Evolutionary conservation across 192 early-diverging fungal genomes (phyloP).

Genomic region (Cladochytrium replicatum): DNA sequence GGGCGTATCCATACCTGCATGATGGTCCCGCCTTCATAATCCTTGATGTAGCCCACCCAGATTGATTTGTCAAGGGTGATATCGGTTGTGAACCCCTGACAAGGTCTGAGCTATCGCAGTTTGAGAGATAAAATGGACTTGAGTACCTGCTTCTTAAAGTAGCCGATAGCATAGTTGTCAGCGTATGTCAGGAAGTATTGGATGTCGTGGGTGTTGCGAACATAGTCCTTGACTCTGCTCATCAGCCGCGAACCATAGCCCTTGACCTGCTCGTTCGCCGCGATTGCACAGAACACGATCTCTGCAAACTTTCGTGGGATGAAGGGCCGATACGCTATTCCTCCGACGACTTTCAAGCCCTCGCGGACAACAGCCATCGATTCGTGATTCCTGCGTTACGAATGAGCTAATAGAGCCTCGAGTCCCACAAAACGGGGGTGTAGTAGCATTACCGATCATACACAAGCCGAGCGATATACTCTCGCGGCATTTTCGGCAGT

Average conservation of each 20-base stretch:
- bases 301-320: conserved; percentile 82
- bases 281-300: conserved; percentile 97
- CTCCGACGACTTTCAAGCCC: conserved; percentile 73
- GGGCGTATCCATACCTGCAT: conserved; percentile 57
- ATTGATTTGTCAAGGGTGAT: conserved; percentile 84
- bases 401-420: not conserved
- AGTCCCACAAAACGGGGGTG: not conserved
- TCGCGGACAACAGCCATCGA: conserved; percentile 69
- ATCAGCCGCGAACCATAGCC: conserved; percentile 96
- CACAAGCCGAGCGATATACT: conserved; percentile 93
- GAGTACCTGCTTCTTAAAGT: conserved; percentile 87
- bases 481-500: conserved; percentile 97
- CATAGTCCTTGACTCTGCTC: conserved; percentile 93
- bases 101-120: not conserved
- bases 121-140: not conserved
- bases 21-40: conserved; percentile 96
- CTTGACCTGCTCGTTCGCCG: conserved; percentile 84
- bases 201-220: conserved; percentile 58
- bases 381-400: conserved; percentile 57
- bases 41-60: conserved; percentile 99
- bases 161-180: conserved; percentile 97
- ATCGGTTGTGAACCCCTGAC: conserved; percentile 91
- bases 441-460: conserved; percentile 63
- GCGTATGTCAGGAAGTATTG: conserved; percentile 94
- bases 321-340: conserved; percentile 93